These are phyloP conservation scores for Saraca asoca DNA, from an alignment of 331 rosid species.

Conservation along the genomic window DNA sequence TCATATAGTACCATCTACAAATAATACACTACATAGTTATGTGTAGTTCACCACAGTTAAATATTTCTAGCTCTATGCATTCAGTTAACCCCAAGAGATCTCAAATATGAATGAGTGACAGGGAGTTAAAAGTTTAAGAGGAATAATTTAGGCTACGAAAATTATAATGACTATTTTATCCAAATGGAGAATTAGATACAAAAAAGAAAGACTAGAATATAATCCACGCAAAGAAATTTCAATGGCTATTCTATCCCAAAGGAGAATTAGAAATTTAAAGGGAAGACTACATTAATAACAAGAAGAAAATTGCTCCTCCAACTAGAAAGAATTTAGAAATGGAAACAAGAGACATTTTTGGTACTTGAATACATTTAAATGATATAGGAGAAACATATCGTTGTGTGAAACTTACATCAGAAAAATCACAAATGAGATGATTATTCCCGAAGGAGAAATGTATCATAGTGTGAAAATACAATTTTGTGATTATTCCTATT, in stretches of 20 bases:
- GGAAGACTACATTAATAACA: constrained; percentile 11
- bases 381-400: constrained; percentile 1
- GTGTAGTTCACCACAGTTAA: too few relatives aligned
- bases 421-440: constrained; percentile 14
- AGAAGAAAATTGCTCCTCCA: constrained; percentile 8
- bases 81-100: constrained; percentile 1
- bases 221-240: too few relatives aligned
- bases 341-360: neutral
- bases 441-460: neutral
- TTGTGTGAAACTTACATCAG: neutral
- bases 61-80: constrained; percentile 14
- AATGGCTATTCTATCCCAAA: too few relatives aligned
- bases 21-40: neutral
- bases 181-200: neutral
- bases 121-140: constrained; percentile 3
- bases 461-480: too few relatives aligned
- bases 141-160: constrained; percentile 4
- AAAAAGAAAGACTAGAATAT: constrained; percentile 9
- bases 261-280: neutral
- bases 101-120: constrained; percentile 11
- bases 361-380: constrained; percentile 17
- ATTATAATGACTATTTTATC: neutral
- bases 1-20: neutral
- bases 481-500: neutral
- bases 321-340: neutral